phyloP scores from a whole-genome alignment of 2,329 filamentous ascomycete species.

The Talaromyces amestolkiae region DNA sequence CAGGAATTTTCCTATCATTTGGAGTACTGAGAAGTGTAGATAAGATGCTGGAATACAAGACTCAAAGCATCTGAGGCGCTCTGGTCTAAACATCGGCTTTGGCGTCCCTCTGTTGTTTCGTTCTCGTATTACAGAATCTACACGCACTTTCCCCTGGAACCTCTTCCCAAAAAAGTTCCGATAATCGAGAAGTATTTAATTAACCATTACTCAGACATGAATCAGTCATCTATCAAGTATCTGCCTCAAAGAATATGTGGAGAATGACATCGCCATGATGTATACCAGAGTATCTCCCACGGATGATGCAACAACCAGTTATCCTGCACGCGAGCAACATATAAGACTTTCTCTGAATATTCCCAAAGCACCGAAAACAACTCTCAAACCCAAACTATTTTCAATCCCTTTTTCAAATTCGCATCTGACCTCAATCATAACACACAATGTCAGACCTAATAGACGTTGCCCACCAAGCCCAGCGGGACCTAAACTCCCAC shows the following conservation, averaged over 20 bases:
- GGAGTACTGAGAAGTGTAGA: too few species aligned
- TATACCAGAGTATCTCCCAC: constrained; percentile 17
- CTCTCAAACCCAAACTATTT: not conserved
- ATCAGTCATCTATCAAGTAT: not conserved
- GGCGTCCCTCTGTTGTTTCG: not conserved
- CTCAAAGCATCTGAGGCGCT: not conserved
- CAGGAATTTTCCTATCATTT: too few species aligned
- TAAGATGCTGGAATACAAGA: not conserved
- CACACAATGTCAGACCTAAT: constrained; percentile 11
- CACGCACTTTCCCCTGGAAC: not conserved
- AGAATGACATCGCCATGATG: constrained; percentile 37
- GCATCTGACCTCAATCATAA: not conserved
- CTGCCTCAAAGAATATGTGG: not conserved
- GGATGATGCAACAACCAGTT: constrained; percentile 28
- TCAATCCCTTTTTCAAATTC: not conserved
- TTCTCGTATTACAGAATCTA: not conserved
- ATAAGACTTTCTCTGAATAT: not conserved
- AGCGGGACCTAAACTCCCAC: constrained; percentile 42
- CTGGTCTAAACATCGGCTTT: not conserved
- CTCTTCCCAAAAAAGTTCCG: not conserved
- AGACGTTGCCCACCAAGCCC: constrained; percentile 31
- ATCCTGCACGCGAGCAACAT: not conserved
- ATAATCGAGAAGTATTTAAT: not conserved
- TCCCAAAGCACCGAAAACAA: not conserved
- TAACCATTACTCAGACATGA: not conserved